Evolutionary conservation across 1,284 basidiomycete genomes (phyloP).

Genomic region (Tilletia indica): DNA sequence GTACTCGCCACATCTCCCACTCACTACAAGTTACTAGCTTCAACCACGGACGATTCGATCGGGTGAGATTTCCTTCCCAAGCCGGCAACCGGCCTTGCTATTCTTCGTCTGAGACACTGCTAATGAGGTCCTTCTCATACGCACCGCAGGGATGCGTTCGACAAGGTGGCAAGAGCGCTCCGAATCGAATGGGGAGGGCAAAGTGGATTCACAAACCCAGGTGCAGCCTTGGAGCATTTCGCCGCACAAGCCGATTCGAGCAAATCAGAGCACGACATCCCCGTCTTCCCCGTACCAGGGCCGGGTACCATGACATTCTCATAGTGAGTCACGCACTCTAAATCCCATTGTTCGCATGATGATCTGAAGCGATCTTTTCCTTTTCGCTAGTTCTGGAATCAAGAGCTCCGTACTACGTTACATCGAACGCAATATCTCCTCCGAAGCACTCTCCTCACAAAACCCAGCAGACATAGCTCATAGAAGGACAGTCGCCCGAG

Average conservation of each 20-base stretch:
- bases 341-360: not conserved
- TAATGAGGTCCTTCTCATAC: not conserved
- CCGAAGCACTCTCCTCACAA: not conserved
- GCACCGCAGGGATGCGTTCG: slow-evolving; percentile 39
- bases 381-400: slow-evolving; percentile 36
- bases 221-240: slow-evolving; percentile 44
- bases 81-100: not conserved
- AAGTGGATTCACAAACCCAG: slow-evolving; percentile 29
- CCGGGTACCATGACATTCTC: slow-evolving; percentile 41
- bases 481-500: slow-evolving; percentile 27
- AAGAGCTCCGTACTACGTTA: slow-evolving; percentile 35
- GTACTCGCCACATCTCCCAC: slow-evolving; percentile 37
- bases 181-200: slow-evolving; percentile 42
- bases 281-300: slow-evolving; percentile 34
- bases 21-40: slow-evolving; percentile 42
- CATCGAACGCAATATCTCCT: slow-evolving; percentile 21
- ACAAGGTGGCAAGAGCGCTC: slow-evolving; percentile 47
- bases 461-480: slow-evolving; percentile 6
- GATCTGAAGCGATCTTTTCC: too few relatives aligned
- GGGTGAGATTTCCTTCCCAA: slow-evolving; percentile 26
- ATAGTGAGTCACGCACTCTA: slow-evolving; percentile 24
- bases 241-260: slow-evolving; percentile 21
- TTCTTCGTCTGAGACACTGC: too few relatives aligned
- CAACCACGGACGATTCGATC: slow-evolving; percentile 48
- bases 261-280: not conserved